Evolutionary conservation across 108 stramenopile genomes (phyloP).

Genomic region (Cyclotella cryptica): DNA sequence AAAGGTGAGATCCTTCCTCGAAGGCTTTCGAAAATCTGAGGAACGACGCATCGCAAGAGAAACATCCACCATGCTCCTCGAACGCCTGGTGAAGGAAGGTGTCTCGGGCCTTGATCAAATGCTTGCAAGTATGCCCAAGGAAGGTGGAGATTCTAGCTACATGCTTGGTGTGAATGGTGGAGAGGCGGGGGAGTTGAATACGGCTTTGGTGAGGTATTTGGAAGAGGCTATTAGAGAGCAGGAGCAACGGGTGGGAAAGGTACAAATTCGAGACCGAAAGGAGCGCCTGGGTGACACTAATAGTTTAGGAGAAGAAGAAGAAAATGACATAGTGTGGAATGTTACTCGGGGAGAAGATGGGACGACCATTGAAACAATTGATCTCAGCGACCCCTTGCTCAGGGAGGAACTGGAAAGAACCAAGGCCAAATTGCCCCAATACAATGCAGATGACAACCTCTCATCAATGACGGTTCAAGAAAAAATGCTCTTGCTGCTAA

Average conservation of each 20-base stretch:
- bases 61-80: constrained; percentile 78
- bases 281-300: not conserved
- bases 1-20: constrained; percentile 82
- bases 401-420: constrained; percentile 62
- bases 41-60: constrained; percentile 78
- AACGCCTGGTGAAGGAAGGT: constrained; percentile 78
- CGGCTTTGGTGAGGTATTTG: constrained; percentile 79
- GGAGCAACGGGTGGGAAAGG: constrained; percentile 71
- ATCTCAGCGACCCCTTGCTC: constrained; percentile 76
- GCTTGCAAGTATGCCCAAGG: constrained; percentile 78
- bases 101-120: constrained; percentile 77
- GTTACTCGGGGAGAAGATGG: constrained; percentile 70
- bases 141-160: constrained; percentile 40
- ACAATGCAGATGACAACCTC: constrained; percentile 19
- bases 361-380: constrained; percentile 74
- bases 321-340: constrained; percentile 69
- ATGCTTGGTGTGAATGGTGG: constrained; percentile 26
- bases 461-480: constrained; percentile 63
- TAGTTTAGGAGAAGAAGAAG: constrained; percentile 36
- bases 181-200: constrained; percentile 83
- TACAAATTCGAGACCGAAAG: constrained; percentile 7
- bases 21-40: constrained; percentile 84
- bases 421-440: constrained; percentile 16
- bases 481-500: constrained; percentile 78
- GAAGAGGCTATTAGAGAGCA: constrained; percentile 85